phyloP scores from a whole-genome alignment of 805 yeast genomes.

The Maudiozyma barnettii region DNA sequence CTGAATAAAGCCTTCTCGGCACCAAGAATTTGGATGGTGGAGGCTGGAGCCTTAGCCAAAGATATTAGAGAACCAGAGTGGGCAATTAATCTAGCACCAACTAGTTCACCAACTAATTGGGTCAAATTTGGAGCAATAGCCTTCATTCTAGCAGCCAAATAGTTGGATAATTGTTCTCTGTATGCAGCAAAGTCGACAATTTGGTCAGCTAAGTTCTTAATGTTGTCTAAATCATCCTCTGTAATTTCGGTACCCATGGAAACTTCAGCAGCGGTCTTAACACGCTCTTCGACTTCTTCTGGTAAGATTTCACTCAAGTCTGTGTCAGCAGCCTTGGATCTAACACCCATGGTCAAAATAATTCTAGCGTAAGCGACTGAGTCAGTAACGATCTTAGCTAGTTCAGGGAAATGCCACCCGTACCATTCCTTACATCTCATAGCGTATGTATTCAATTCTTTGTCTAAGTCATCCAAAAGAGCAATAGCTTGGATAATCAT shows the following conservation, averaged over 20 bases:
- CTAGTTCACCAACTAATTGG: conserved; percentile 91
- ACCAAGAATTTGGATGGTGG: conserved; percentile 95
- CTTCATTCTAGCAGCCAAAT: conserved; percentile 89
- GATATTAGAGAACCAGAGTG: conserved; percentile 94
- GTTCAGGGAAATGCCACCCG: conserved; percentile 99
- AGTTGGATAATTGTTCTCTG: conserved; percentile 91
- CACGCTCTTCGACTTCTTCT: conserved; percentile 85
- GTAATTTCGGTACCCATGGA: conserved; percentile 99
- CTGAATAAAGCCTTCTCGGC: conserved; percentile 98
- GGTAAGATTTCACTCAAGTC: conserved; percentile 87
- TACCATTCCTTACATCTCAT: conserved; percentile 99
- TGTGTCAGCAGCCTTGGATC: conserved; percentile 83
- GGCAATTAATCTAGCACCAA: conserved; percentile 96
- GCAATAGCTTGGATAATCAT: conserved; percentile 99
- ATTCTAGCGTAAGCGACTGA: conserved; percentile 94
- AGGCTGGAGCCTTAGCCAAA: conserved; percentile 96
- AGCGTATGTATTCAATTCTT: conserved; percentile 95
- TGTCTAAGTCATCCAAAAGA: conserved; percentile 89
- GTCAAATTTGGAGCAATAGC: conserved; percentile 98
- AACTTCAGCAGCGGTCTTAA: conserved; percentile 90
- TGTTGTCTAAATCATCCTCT: conserved; percentile 77
- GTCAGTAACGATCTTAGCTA: conserved; percentile 93
- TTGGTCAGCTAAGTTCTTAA: conserved; percentile 86
- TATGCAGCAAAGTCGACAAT: conserved; percentile 92
- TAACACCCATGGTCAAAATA: conserved; percentile 84